Evolutionary conservation across 2,329 filamentous ascomycete species (phyloP), one percentile per base, ranked within the genome.

Genomic region (Aureobasidium sp.): DNA sequence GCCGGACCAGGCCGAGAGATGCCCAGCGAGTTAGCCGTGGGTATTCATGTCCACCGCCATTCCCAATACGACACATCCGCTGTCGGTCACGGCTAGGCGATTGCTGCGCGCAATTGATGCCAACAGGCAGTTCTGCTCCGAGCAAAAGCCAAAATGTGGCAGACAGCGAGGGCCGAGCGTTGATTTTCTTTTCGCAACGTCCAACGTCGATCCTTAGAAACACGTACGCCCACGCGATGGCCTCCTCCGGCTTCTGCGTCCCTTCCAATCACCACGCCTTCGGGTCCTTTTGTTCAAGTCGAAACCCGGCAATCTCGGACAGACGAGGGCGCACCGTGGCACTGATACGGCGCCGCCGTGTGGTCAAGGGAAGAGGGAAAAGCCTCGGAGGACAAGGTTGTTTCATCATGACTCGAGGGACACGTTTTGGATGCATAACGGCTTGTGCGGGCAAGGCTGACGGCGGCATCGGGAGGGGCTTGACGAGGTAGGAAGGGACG

Each of bases 181-280:
- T 25, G 41, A 42, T 42, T 58, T 58, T 58, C 55, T 58, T 57
- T 58, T 58, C 55, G 55, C 55, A 58, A 58, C 55, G 39, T 48
- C 42, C 55, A 58, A 48, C 57, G 57, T 41, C 57, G 57, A 60
- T 60, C 57, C 17, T 45, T 49, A 11, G 22, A 31, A 60, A 60
- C 41, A 59, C 42, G 44, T 22, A 39, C 53, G 25, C 45, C 51
- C 51, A 41, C 51, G 36, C 51, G 37, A 36, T 31, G 36, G 31
- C 25, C 15, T 55, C 37, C 22, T 55, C 51, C 22, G 51, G 29
- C 39, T 17, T 34, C 25, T 31, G 20, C 52, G 25, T 44, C 14
- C 20, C 20, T 55, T 55, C 52, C 52, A 55, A 55, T 25, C 39
- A 44, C 53, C 39, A 45, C 20, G 27, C 29, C 53, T 22, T 36